Evolutionary conservation across 2,329 filamentous ascomycete genomes (phyloP).

Genomic region (Gnomoniopsis smithogilvyi): DNA sequence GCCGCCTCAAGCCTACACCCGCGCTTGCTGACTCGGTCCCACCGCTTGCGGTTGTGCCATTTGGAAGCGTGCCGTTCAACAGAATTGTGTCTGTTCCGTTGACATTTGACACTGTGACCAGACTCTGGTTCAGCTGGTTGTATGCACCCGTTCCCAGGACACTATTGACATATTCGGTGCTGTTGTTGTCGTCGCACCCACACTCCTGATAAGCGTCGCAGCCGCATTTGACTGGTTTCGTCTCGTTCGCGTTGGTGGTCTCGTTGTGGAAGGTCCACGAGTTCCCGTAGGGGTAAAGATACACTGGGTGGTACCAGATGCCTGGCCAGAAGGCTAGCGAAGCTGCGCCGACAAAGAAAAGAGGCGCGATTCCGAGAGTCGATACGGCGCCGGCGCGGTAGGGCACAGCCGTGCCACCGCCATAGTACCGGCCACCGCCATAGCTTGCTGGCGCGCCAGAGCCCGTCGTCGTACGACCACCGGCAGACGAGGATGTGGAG

Average conservation of each 20-base stretch:
- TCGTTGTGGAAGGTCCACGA: constrained; percentile 47
- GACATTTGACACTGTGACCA: constrained; percentile 60
- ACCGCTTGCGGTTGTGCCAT: constrained; percentile 56
- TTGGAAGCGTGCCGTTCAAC: constrained; percentile 73
- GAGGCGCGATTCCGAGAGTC: constrained; percentile 44
- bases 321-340: constrained; percentile 60
- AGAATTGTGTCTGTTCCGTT: constrained; percentile 64
- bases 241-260: constrained; percentile 53
- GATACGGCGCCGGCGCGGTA: constrained; percentile 54
- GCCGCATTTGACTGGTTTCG: constrained; percentile 57
- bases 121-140: constrained; percentile 52
- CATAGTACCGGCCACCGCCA: constrained; percentile 63
- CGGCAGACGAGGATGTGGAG: constrained; percentile 35
- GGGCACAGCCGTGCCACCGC: constrained; percentile 59
- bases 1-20: constrained; percentile 27
- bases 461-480: constrained; percentile 54
- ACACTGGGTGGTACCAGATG: constrained; percentile 61
- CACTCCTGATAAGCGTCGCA: constrained; percentile 57
- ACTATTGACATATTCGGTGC: constrained; percentile 55
- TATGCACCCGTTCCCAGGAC: constrained; percentile 66
- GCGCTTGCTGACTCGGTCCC: constrained; percentile 39
- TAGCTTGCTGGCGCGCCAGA: constrained; percentile 55
- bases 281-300: constrained; percentile 56
- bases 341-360: constrained; percentile 44
- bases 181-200: constrained; percentile 66